Conservation (phyloP, 371 early-diverging fungal species). For the Enterocytospora artemiae region DNA sequence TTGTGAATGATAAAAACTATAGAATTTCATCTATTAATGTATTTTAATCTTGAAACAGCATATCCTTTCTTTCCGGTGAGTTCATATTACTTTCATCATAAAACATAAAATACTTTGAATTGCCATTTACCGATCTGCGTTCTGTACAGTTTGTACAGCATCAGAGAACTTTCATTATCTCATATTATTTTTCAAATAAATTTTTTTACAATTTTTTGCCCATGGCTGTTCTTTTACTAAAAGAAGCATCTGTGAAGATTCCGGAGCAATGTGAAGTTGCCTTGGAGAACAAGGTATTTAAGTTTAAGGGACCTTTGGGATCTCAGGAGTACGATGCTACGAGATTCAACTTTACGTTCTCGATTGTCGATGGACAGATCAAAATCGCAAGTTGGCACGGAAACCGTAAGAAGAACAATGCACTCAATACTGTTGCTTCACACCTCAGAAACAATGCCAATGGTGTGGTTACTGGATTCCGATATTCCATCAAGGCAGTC, state of each 20-base stretch:
- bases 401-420: constrained; percentile 84
- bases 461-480: constrained; percentile 95
- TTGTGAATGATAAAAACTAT: too few relatives aligned
- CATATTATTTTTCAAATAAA: too few relatives aligned
- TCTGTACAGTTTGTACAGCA: too few relatives aligned
- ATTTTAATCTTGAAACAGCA: too few relatives aligned
- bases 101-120: too few relatives aligned
- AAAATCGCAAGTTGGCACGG: constrained; percentile 86
- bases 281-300: constrained; percentile 47
- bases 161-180: too few relatives aligned
- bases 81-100: too few relatives aligned
- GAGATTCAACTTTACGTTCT: constrained; percentile 81
- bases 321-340: constrained; percentile 74
- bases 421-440: constrained; percentile 88
- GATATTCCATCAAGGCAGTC: constrained; percentile 96
- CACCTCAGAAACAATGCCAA: constrained; percentile 89
- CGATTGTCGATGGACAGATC: constrained; percentile 63
- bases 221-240: neutral
- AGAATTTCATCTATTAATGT: too few relatives aligned
- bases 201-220: neutral
- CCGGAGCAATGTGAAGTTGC: constrained; percentile 56
- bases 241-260: constrained; percentile 52
- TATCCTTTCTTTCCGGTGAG: too few relatives aligned
- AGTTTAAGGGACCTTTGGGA: constrained; percentile 64
- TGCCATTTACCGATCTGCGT: too few relatives aligned